These are phyloP conservation scores for Vitis hybrid DNA, from an alignment of 177 flowering plant genomes.

Conservation along the genomic window DNA sequence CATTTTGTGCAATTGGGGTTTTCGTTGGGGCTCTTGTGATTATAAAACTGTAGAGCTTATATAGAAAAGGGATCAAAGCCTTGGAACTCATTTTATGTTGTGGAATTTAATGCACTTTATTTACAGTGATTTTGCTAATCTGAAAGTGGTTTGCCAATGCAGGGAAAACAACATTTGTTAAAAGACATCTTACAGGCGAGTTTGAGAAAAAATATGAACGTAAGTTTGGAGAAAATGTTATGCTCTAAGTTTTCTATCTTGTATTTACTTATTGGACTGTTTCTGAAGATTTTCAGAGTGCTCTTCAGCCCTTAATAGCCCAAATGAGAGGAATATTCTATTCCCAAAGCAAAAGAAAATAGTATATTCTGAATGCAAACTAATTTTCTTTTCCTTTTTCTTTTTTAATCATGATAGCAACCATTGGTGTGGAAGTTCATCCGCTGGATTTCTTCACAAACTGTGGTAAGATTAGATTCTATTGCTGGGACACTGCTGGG, in stretches of 20 bases:
- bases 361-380: not conserved
- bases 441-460: constrained; percentile 86
- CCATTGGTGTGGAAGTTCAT: constrained; percentile 93
- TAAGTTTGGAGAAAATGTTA: constrained; percentile 24
- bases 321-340: too few species aligned
- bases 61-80: too few species aligned
- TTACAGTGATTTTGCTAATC: not conserved
- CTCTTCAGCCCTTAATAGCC: too few species aligned
- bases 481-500: constrained; percentile 94
- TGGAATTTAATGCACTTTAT: not conserved
- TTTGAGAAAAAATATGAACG: constrained; percentile 94
- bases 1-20: too few species aligned
- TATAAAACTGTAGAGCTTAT: too few species aligned
- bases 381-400: not conserved
- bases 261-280: not conserved
- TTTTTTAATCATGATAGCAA: constrained; percentile 39
- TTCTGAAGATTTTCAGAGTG: not conserved
- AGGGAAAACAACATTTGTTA: constrained; percentile 90
- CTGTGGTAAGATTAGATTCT: constrained; percentile 73
- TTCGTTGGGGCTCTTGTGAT: too few species aligned
- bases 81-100: not conserved
- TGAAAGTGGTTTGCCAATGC: constrained; percentile 5
- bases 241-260: not conserved
- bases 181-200: constrained; percentile 86
- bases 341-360: too few species aligned